These are phyloP conservation scores for Ganoderma sp. DNA, from an alignment of 1,284 basidiomycete species.

Conservation along the genomic window DNA sequence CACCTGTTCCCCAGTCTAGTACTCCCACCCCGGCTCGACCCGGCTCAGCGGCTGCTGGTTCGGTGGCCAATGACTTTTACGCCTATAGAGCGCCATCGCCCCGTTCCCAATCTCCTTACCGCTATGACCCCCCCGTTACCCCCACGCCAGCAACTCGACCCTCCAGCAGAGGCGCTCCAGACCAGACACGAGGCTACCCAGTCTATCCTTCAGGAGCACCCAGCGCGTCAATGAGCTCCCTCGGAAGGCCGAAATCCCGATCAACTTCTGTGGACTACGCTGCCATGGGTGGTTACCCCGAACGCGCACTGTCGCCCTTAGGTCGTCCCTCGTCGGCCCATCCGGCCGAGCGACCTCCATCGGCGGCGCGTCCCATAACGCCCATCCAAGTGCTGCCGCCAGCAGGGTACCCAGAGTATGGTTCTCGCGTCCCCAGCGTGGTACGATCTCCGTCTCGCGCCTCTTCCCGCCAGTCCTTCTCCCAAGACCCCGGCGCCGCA, in stretches of 20 bases:
- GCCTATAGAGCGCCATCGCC: slow-evolving; percentile 15
- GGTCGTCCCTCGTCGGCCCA: slow-evolving; percentile 20
- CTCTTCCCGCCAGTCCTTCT: slow-evolving; percentile 24
- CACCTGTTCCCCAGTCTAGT: slow-evolving; percentile 22
- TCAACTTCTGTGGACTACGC: slow-evolving; percentile 16
- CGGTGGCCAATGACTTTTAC: slow-evolving; percentile 12
- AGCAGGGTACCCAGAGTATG: slow-evolving; percentile 26
- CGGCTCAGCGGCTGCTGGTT: slow-evolving; percentile 8
- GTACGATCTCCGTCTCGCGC: slow-evolving; percentile 24
- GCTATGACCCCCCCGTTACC: slow-evolving; percentile 31
- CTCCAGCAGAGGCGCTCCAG: slow-evolving; percentile 24
- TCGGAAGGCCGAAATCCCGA: slow-evolving; percentile 13
- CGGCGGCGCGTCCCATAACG: slow-evolving; percentile 22
- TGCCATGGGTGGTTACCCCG: background rate
- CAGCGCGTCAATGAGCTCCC: slow-evolving; percentile 12
- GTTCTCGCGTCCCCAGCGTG: slow-evolving; percentile 25
- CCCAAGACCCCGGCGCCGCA: slow-evolving; percentile 15
- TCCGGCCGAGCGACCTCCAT: slow-evolving; percentile 20
- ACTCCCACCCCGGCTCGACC: slow-evolving; percentile 26
- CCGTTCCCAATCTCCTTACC: slow-evolving; percentile 16
- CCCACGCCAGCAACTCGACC: slow-evolving; percentile 29
- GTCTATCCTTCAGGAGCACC: slow-evolving; percentile 12
- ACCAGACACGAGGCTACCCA: slow-evolving; percentile 20
- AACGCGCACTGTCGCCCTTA: slow-evolving; percentile 22
- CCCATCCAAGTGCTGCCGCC: slow-evolving; percentile 26